phyloP scores from a whole-genome alignment of 2,329 filamentous ascomycete genomes.

The Fusarium sp. region DNA sequence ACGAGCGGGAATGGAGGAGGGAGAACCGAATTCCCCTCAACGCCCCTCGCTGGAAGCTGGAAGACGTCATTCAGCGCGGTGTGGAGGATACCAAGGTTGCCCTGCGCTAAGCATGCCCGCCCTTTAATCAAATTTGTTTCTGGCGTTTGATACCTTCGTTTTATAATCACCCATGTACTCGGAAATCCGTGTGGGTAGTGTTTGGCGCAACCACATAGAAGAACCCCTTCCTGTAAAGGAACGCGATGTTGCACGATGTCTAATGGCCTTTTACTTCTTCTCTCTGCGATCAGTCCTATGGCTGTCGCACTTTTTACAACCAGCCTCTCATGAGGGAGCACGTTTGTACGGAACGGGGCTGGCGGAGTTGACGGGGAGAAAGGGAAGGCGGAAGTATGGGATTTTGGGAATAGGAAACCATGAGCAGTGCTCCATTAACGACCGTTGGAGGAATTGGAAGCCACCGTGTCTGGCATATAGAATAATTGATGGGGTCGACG shows the following conservation, averaged over 20 bases:
- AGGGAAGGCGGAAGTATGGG: slow-evolving; percentile 13
- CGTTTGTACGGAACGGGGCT: slow-evolving; percentile 21
- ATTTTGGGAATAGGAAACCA: slow-evolving; percentile 37
- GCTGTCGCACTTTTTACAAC: slow-evolving; percentile 22
- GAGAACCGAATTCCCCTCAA: slow-evolving; percentile 71
- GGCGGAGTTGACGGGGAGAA: slow-evolving; percentile 38
- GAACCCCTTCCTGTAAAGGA: slow-evolving; percentile 28
- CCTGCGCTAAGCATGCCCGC: slow-evolving; percentile 62
- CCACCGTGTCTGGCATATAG: slow-evolving; percentile 34
- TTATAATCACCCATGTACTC: slow-evolving; percentile 25
- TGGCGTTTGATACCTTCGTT: slow-evolving; percentile 39
- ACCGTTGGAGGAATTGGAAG: slow-evolving; percentile 10
- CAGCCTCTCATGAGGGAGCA: slow-evolving; percentile 9
- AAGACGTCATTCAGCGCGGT: slow-evolving; percentile 78
- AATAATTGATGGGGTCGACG: slow-evolving; percentile 29
- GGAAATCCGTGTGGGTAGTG: slow-evolving; percentile 30
- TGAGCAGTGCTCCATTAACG: slow-evolving; percentile 33
- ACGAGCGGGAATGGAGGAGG: slow-evolving; percentile 72
- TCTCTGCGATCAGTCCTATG: slow-evolving; percentile 12
- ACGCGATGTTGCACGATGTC: slow-evolving; percentile 37
- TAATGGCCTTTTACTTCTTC: slow-evolving; percentile 29
- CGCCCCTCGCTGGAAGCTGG: slow-evolving; percentile 82
- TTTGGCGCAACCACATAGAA: slow-evolving; percentile 41
- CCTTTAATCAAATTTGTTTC: slow-evolving; percentile 35
- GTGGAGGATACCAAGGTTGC: slow-evolving; percentile 77